phyloP scores from a whole-genome alignment of 768 basidiomycete genomes.

The Leccinum disarticulatum region DNA sequence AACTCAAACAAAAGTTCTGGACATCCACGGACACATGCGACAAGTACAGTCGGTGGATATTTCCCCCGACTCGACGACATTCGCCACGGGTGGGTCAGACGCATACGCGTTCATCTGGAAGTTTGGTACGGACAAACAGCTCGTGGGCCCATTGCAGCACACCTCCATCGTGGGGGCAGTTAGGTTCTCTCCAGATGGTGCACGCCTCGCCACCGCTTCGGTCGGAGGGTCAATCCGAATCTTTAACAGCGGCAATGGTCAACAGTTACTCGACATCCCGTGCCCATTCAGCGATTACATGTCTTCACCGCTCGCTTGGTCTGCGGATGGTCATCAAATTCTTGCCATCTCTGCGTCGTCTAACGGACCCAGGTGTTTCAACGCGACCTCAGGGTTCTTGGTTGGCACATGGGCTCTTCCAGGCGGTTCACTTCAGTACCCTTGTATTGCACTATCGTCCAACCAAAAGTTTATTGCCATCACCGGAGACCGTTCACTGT shows the following conservation, averaged over 20 bases:
- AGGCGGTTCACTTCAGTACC: not conserved
- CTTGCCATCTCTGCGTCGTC: not conserved
- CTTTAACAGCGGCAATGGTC: not conserved
- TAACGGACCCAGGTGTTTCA: not conserved
- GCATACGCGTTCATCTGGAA: not conserved
- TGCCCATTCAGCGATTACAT: not conserved
- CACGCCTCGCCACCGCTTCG: not conserved
- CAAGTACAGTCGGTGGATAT: not conserved
- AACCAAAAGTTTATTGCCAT: not conserved
- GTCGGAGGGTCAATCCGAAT: not conserved
- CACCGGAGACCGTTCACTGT: not conserved
- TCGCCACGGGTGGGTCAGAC: not conserved
- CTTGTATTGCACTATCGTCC: not conserved
- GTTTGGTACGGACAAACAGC: not conserved
- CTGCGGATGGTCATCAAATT: not conserved
- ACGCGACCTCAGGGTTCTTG: not conserved
- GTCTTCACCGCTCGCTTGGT: not conserved
- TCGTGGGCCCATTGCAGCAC: not conserved
- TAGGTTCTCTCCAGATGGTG: not conserved
- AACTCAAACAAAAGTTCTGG: not conserved
- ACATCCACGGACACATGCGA: not conserved
- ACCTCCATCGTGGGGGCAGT: not conserved
- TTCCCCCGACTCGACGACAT: not conserved
- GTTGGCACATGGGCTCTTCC: not conserved
- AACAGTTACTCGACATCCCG: not conserved